Evolutionary conservation across 1,284 basidiomycete genomes (phyloP), one percentile per base, ranked within the genome.

Genomic region (Fomitopsis betulina): DNA sequence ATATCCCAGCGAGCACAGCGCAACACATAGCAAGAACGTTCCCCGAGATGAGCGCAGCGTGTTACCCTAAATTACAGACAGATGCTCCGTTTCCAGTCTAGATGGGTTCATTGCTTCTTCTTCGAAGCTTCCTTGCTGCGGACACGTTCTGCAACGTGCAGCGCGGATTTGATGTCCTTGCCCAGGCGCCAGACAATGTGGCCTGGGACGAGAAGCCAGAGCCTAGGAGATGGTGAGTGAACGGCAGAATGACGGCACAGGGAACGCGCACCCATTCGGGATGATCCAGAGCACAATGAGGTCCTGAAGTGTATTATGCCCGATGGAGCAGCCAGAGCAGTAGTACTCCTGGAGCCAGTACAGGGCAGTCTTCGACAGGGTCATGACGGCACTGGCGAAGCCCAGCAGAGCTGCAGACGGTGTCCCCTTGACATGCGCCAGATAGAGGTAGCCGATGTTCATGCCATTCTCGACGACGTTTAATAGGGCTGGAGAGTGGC

Each of bases 331-430:
- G 25, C 76, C 80, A 21, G 78, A 78, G 69, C 89, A 91, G 67
- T 78, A 91, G 68, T 86, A 86, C 71, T 94, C 91, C 68, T 92
- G 86, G 7, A 79, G 69, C 79, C 83, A 85, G 72, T 95, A 96
- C n/a, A 96, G 79, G 5, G 85, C 71, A 0, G 94, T 96, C 78
- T 96, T 96, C 60, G 85, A 84, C 27, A 93, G 74, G 0, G 94
- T 96, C 86, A 94, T 88, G 12, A 81, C 70, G 1, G 81, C 85
- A 0, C 84, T 79, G 12, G 82, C 76, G 66, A 96, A 89, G 0
- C 92, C 95, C 53, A 95, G 69, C 39, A 96, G 66, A 0, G 91
- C 81, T 0, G 91, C 90, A 2, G 79, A 69, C 0, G 89, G 79
- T 68, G 82, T 84, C 47, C 75, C 66, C 4, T 74, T 71, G 59